Percentiles rank a stretch among this genome's conserved stretches.
These are phyloP conservation scores for Hyaloscypha bicolor DNA, from an alignment of 495 filamentous ascomycete species.

Conservation along the genomic window DNA sequence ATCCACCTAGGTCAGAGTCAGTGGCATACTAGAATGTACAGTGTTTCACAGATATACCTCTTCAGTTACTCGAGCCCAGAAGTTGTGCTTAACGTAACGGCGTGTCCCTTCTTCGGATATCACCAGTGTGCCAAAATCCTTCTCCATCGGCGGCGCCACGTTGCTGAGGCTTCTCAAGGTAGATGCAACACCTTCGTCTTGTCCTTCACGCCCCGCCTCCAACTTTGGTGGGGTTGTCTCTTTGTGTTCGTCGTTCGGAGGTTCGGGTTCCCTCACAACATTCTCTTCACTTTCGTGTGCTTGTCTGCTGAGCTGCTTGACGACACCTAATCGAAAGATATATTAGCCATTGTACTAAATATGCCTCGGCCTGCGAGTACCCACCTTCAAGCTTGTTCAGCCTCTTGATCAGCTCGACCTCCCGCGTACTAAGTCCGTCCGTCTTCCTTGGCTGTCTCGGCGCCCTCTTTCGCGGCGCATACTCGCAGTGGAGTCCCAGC, in stretches of 20 bases:
- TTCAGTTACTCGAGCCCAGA: slow-evolving; percentile 1
- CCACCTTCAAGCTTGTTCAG: neutral
- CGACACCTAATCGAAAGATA: too few relatives aligned
- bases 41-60: neutral
- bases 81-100: neutral
- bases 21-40: neutral
- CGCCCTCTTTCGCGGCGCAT: neutral
- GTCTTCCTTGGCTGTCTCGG: neutral
- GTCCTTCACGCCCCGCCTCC: neutral
- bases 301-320: too few relatives aligned
- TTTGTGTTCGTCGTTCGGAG: too few relatives aligned
- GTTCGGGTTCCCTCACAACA: too few relatives aligned
- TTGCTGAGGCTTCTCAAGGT: neutral
- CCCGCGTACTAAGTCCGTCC: neutral
- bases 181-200: neutral
- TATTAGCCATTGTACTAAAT: too few relatives aligned
- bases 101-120: neutral
- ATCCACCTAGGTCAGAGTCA: too few relatives aligned
- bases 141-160: neutral
- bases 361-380: neutral
- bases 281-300: too few relatives aligned
- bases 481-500: neutral
- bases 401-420: neutral
- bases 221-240: too few relatives aligned
- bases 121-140: slow-evolving; percentile 4